Percentiles rank a stretch among this genome's conserved stretches.
Conservation (phyloP, 495 filamentous ascomycete genomes). For the Penicillium mononematosum region DNA sequence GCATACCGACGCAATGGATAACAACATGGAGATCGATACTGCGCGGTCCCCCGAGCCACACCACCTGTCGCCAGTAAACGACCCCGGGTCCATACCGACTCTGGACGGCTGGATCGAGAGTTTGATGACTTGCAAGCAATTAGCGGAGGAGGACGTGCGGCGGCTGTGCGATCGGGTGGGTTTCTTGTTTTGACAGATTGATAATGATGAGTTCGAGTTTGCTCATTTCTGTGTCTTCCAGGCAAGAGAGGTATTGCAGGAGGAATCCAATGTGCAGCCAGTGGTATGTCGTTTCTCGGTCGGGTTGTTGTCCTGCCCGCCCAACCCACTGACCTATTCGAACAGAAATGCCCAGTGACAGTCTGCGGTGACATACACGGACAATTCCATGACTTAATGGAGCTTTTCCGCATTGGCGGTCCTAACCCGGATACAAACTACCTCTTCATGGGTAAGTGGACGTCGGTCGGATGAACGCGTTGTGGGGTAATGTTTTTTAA, state of each 20-base stretch:
- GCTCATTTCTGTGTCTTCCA: conserved; percentile 35
- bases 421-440: conserved; percentile 94
- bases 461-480: conserved; percentile 20
- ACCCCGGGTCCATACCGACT: conserved; percentile 86
- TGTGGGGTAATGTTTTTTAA: conserved; percentile 4
- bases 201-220: conserved; percentile 14
- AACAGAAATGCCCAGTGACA: conserved; percentile 88
- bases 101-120: conserved; percentile 98
- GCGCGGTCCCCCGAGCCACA: conserved; percentile 82
- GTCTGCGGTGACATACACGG: conserved; percentile 94
- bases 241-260: conserved; percentile 94
- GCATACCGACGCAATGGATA: conserved; percentile 67
- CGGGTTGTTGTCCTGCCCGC: conserved; percentile 15
- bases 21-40: conserved; percentile 90
- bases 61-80: conserved; percentile 65
- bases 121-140: conserved; percentile 97
- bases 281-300: conserved; percentile 67
- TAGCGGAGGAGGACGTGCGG: conserved; percentile 91
- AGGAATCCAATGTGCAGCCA: conserved; percentile 97
- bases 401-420: conserved; percentile 89
- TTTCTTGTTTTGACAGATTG: conserved; percentile 14
- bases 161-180: conserved; percentile 95
- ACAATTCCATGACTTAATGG: conserved; percentile 93
- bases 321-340: conserved; percentile 27
- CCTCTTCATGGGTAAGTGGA: conserved; percentile 80